phyloP scores from a whole-genome alignment of 805 yeast species.

The Candida vaughaniae region DNA sequence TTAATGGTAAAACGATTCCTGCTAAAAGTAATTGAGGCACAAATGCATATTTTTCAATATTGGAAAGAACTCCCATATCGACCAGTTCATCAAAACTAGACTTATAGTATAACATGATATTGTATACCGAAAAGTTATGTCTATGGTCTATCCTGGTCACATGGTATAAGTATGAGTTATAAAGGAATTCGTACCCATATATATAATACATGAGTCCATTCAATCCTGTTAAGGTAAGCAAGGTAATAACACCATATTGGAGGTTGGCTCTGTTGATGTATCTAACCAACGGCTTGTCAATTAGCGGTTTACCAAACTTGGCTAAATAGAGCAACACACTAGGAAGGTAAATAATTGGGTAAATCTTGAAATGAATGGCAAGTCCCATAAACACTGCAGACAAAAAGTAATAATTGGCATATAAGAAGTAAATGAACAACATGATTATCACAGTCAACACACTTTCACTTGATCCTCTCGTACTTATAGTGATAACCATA shows the following conservation, averaged over 20 bases:
- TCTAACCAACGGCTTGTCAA: constrained; percentile 25
- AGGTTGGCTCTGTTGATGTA: constrained; percentile 41
- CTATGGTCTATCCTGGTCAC: constrained; percentile 84
- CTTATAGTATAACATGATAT: constrained; percentile 64
- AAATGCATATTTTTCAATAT: constrained; percentile 66
- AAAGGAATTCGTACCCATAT: constrained; percentile 74
- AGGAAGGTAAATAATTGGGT: constrained; percentile 87
- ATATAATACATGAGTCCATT: constrained; percentile 60
- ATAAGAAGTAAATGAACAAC: constrained; percentile 50
- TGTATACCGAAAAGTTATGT: constrained; percentile 90
- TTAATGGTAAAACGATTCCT: constrained; percentile 56
- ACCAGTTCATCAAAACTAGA: constrained; percentile 32
- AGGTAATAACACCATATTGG: constrained; percentile 29
- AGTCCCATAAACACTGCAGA: constrained; percentile 61
- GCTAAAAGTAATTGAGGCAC: constrained; percentile 75
- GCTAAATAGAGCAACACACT: constrained; percentile 52
- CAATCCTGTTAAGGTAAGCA: constrained; percentile 44
- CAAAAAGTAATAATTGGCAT: constrained; percentile 22
- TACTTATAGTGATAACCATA: constrained; percentile 89
- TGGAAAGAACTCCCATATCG: constrained; percentile 15
- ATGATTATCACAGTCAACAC: constrained; percentile 76
- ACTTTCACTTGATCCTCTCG: constrained; percentile 93
- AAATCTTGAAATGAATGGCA: constrained; percentile 85
- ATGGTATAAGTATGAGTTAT: constrained; percentile 82
- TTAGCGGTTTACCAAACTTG: constrained; percentile 19